Percentiles rank a stretch among this genome's conserved stretches.
Evolutionary conservation across 495 filamentous ascomycete species (phyloP).

Genomic region (Stereocaulon alpinum): DNA sequence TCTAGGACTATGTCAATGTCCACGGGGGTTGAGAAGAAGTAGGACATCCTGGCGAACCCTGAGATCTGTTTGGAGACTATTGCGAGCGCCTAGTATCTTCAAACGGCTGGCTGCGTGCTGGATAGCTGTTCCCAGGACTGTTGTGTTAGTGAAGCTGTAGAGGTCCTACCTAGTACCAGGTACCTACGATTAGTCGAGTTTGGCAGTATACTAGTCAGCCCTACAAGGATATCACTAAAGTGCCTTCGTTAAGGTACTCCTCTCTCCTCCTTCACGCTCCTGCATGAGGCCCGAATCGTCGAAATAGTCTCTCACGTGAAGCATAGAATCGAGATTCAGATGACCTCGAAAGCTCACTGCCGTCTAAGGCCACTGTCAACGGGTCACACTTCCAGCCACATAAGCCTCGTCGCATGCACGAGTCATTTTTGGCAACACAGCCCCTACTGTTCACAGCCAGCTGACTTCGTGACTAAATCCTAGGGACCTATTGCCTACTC

Average conservation of each 20-base stretch:
- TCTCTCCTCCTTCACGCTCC: background rate
- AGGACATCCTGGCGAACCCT: conserved; percentile 58
- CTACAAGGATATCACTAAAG: background rate
- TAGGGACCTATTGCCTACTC: background rate
- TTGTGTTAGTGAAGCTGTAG: background rate
- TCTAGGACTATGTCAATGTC: conserved; percentile 98
- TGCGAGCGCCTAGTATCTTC: background rate
- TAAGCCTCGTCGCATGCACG: background rate
- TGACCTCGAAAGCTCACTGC: background rate
- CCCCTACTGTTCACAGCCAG: background rate
- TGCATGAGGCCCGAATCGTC: background rate
- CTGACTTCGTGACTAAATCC: background rate
- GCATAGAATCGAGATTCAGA: background rate
- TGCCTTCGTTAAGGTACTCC: no score
- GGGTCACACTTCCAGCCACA: background rate
- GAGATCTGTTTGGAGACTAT: background rate
- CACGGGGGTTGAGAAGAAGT: conserved; percentile 95
- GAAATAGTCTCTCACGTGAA: background rate
- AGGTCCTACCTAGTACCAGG: background rate
- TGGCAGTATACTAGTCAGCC: conserved; percentile 1
- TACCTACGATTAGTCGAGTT: background rate
- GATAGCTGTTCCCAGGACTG: background rate
- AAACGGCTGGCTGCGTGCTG: background rate
- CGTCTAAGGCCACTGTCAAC: no score
- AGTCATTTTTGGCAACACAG: background rate